Percentiles rank a stretch among this genome's conserved stretches.
These are phyloP conservation scores for Candida sanyaensis DNA, from an alignment of 1,139 yeast genomes.

Conservation along the genomic window DNA sequence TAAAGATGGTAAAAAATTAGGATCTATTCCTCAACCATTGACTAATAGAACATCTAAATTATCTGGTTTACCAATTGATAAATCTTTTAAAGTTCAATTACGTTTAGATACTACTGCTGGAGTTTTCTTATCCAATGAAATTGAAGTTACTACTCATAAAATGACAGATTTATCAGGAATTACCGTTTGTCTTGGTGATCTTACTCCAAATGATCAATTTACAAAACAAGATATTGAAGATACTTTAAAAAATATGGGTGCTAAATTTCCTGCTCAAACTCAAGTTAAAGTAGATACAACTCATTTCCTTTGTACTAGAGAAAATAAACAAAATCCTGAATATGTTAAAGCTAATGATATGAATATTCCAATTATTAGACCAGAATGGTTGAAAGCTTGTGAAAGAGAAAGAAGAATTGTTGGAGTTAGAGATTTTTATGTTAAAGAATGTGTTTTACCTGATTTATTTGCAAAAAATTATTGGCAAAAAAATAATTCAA, in stretches of 20 bases:
- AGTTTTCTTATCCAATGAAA: slow-evolving; percentile 62
- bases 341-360: slow-evolving; percentile 78
- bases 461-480: slow-evolving; percentile 47
- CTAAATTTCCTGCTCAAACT: slow-evolving; percentile 64
- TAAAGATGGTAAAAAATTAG: slow-evolving; percentile 79
- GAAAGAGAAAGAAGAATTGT: slow-evolving; percentile 86
- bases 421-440: slow-evolving; percentile 85
- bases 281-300: slow-evolving; percentile 89
- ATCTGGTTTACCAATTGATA: slow-evolving; percentile 89
- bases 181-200: slow-evolving; percentile 85
- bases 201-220: slow-evolving; percentile 62
- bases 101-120: slow-evolving; percentile 91
- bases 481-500: slow-evolving; percentile 27
- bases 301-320: slow-evolving; percentile 79
- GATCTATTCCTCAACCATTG: slow-evolving; percentile 83
- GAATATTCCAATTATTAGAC: slow-evolving; percentile 93
- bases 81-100: slow-evolving; percentile 76
- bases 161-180: slow-evolving; percentile 97
- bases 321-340: slow-evolving; percentile 59
- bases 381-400: slow-evolving; percentile 97
- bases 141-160: slow-evolving; percentile 83
- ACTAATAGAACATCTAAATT: slow-evolving; percentile 82
- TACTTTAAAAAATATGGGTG: slow-evolving; percentile 74
- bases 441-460: slow-evolving; percentile 52
- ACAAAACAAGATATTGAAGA: slow-evolving; percentile 61